phyloP scores from a whole-genome alignment of 2,329 filamentous ascomycete species.

The Elsinoe perseae region DNA sequence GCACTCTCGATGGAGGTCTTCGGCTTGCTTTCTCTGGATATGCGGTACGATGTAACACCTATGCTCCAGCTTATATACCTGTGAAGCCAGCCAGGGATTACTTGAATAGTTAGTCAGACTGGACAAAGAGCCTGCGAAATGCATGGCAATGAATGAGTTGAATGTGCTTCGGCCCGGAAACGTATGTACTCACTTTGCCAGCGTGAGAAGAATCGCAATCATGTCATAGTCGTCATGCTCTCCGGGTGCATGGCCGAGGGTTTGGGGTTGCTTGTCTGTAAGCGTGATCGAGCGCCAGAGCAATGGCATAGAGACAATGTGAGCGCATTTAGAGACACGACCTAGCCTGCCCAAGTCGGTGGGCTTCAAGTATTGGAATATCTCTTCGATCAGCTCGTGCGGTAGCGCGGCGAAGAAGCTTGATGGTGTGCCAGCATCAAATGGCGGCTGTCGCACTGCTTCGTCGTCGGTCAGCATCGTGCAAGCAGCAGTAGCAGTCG shows the following conservation, averaged over 20 bases:
- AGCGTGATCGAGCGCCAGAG: background rate
- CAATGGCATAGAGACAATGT: background rate
- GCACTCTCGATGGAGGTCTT: background rate
- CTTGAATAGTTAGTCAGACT: background rate
- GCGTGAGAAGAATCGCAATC: background rate
- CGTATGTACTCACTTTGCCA: background rate
- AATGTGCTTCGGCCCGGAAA: background rate
- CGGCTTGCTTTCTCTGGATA: background rate
- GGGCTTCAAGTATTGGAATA: background rate
- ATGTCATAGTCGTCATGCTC: slow-evolving; percentile 8
- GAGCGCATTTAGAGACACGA: background rate
- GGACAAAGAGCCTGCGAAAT: no score
- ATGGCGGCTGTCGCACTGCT: background rate
- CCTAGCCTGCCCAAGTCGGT: background rate
- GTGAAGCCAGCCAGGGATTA: background rate
- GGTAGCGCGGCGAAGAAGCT: background rate
- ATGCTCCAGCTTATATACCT: background rate
- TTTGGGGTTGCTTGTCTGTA: background rate
- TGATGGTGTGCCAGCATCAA: background rate
- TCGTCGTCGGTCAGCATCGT: background rate
- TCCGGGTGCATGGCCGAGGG: background rate
- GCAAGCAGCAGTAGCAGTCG: background rate
- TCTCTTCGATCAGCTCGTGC: background rate
- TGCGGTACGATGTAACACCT: background rate
- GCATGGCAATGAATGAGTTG: no score